These are phyloP conservation scores for Pleurotus djamor DNA, from an alignment of 768 basidiomycete species.

Conservation along the genomic window DNA sequence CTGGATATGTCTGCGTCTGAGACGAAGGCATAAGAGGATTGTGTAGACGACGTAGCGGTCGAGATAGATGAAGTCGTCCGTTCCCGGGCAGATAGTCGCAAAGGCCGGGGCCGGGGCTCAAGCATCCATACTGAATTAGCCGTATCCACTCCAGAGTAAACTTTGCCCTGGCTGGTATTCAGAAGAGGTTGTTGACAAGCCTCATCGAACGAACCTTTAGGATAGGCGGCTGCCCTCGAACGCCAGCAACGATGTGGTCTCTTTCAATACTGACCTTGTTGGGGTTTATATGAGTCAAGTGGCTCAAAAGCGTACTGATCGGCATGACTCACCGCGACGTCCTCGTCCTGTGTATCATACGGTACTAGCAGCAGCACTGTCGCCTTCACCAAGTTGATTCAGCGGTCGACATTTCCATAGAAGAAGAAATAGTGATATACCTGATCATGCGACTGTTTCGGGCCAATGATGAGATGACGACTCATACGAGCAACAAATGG, in stretches of 20 bases:
- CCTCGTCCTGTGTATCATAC: slow-evolving; percentile 66
- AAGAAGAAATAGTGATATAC: slow-evolving; percentile 28
- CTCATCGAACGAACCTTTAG: slow-evolving; percentile 56
- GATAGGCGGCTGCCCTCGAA: slow-evolving; percentile 65
- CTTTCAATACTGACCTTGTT: slow-evolving; percentile 70
- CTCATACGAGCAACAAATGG: slow-evolving; percentile 7
- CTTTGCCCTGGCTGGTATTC: slow-evolving; percentile 52
- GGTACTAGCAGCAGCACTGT: slow-evolving; percentile 77
- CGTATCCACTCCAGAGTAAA: slow-evolving; percentile 70
- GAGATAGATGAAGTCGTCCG: slow-evolving; percentile 77
- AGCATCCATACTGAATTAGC: slow-evolving; percentile 76
- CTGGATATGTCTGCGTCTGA: slow-evolving; percentile 87
- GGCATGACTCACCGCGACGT: slow-evolving; percentile 53
- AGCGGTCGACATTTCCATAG: slow-evolving; percentile 9
- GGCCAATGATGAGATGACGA: slow-evolving; percentile 12
- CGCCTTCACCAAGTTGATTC: slow-evolving; percentile 43
- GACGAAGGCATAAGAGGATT: slow-evolving; percentile 78
- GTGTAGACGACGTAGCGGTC: slow-evolving; percentile 58
- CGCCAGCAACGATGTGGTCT: slow-evolving; percentile 69
- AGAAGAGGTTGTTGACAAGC: background rate
- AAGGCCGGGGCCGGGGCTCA: slow-evolving; percentile 62
- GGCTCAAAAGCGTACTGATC: background rate
- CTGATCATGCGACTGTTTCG: slow-evolving; percentile 82
- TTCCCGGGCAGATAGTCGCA: slow-evolving; percentile 55
- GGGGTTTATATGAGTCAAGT: background rate